Evolutionary conservation across 768 basidiomycete species (phyloP).

Genomic region (Auriculariales sp.): DNA sequence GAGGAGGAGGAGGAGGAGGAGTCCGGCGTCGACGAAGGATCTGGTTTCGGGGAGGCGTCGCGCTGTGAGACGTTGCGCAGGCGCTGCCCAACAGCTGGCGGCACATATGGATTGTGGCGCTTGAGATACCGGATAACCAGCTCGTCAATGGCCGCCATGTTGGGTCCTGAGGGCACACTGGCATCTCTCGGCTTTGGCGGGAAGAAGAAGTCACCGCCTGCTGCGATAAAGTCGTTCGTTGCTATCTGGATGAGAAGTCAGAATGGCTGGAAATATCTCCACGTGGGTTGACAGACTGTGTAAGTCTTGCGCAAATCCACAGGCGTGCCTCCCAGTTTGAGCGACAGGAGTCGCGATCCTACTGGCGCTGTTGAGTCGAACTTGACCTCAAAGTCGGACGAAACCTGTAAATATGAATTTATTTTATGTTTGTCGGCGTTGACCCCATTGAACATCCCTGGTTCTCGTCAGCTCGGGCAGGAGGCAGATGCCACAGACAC

Average conservation of each 20-base stretch:
- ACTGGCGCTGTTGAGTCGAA: slow-evolving; percentile 11
- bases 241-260: not conserved
- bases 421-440: slow-evolving; percentile 16
- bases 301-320: slow-evolving; percentile 10
- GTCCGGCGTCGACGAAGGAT: too few relatives aligned
- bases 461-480: not conserved
- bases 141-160: not conserved
- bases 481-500: slow-evolving; percentile 7
- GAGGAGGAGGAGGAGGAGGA: too few relatives aligned
- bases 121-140: not conserved
- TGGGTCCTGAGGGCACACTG: too few relatives aligned
- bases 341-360: slow-evolving; percentile 11
- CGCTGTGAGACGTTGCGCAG: not conserved
- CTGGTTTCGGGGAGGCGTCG: too few relatives aligned
- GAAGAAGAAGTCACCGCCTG: slow-evolving; percentile 12
- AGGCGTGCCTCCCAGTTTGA: slow-evolving; percentile 7
- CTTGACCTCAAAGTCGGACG: slow-evolving; percentile 16
- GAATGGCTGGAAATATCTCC: not conserved
- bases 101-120: not conserved
- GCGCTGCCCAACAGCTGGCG: not conserved
- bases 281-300: slow-evolving; percentile 6
- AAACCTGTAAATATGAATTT: slow-evolving; percentile 29
- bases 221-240: slow-evolving; percentile 12
- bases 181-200: not conserved
- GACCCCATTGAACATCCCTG: slow-evolving; percentile 12